A percentile compares a stretch with the other conserved stretches of the same genome.
These are phyloP conservation scores for Whalleya microplaca DNA, from an alignment of 2,329 filamentous ascomycete genomes.

Conservation along the genomic window DNA sequence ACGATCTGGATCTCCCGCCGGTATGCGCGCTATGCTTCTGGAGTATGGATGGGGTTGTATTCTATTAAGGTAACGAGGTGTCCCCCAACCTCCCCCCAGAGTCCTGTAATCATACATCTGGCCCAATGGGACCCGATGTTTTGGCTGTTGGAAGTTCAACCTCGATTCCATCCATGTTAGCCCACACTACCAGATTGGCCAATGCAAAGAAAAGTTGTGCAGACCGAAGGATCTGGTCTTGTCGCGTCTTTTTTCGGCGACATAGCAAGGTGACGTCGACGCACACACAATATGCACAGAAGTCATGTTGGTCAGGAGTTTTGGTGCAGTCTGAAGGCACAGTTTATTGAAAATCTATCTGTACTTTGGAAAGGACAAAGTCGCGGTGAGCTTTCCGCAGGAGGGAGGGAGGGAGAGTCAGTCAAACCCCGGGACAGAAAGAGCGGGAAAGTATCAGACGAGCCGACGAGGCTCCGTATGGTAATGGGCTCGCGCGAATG, in stretches of 20 bases:
- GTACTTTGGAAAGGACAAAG: constrained; percentile 3
- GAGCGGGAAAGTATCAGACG: constrained; percentile 1
- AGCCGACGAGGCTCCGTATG: not conserved
- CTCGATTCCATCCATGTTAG: constrained; percentile 1
- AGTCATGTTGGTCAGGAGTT: not conserved
- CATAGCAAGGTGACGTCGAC: constrained; percentile 8
- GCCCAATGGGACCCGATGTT: constrained; percentile 9
- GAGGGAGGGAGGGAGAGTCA: not conserved
- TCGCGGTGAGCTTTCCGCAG: constrained; percentile 12
- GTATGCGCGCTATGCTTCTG: not conserved
- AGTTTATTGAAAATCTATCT: not conserved
- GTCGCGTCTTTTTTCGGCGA: constrained; percentile 11
- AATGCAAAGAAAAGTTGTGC: not conserved
- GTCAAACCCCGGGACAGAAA: constrained; percentile 2
- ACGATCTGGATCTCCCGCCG: not conserved
- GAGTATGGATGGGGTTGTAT: not conserved
- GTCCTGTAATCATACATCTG: constrained; percentile 17
- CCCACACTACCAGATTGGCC: not conserved
- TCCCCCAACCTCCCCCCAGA: not conserved
- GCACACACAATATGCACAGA: constrained; percentile 2
- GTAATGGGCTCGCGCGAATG: not conserved
- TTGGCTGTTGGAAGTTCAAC: constrained; percentile 7
- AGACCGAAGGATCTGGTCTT: constrained; percentile 11
- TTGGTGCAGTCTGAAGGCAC: not conserved
- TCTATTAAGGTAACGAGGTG: constrained; percentile 7